Evolutionary conservation across 371 early-diverging fungal genomes (phyloP), one percentile per base, ranked within the genome.

Genomic region (Mortierella sp.): DNA sequence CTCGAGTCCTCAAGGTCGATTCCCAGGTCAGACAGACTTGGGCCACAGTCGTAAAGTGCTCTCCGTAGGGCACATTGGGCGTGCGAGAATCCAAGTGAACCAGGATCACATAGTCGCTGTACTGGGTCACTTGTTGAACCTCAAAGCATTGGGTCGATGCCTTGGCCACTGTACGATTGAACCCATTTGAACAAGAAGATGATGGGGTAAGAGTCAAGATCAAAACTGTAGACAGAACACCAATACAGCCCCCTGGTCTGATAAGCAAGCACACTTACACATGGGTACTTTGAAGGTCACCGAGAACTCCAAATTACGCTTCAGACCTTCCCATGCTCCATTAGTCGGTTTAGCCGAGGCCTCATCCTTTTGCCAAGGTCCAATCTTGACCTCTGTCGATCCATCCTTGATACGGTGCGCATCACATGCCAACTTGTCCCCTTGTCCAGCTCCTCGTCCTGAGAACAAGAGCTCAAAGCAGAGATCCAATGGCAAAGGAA

Each of bases 21-120:
- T 73, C 67, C 61, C 61, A 67, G 2, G 73, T 73, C 59, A 73
- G 52, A 29, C 73, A 73, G 24, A 73, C 67, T 52, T 73, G 73
- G 46, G 58, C 57, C 40, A 73, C 63, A 7, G 73, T 73, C 17
- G 73, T 58, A 48, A 67, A 67, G 24, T 73, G 73, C 22, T 73
- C 73, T 17, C 73, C 73, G 43, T 73, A 73, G 6, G 73, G 73
- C 0, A 63, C 67, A 54, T 67, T 62, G 0, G 73, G 73, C 1
- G 67, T 73, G n/a, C 46, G 49, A 3, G 73, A 61, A 29, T 73
- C 73, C 1, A 63, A 66, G 13, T 62, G 62, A 19, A 73, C 60
- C 1, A 58, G 37, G 41, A 73, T 67, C 34, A 54, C 37, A 45
- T 49, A 57, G 31, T 50, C 46, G 5, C 50, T 46, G 56, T 59